Base-by-base conservation (phyloP, 2,329 filamentous ascomycete genomes). In the Calonectria leucothoes region DNA sequence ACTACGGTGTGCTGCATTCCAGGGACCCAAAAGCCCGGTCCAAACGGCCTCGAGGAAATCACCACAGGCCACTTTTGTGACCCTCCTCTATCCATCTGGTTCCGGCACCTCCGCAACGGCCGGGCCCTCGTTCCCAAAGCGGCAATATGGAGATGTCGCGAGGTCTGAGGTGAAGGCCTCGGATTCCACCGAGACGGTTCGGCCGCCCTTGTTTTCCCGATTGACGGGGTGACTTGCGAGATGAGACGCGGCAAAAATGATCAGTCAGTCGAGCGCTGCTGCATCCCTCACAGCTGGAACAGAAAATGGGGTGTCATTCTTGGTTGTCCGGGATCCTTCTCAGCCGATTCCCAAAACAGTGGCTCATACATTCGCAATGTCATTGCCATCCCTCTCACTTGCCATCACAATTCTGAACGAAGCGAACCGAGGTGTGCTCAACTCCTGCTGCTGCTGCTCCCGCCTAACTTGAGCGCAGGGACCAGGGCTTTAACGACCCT, bases 61-160 rank as follows among this genome's bases (percentile, higher is more conserved):
- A 64, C 59, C 48, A 71, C 69, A 59, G 61, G 66, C 69, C 49
- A 37, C 69, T 49, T 37, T 33, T n/a, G 51, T n/a, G n/a, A 29
- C n/a, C 52, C 52, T n/a, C 15, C 68, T 42, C 59, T 37, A 23
- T 48, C 65, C 31, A 23, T 48, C 17, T 33, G 35, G 37, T 52
- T 63, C 70, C 65, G 70, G 59, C 27, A 39, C 70, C 70, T 69
- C 70, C 70, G 65, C 70, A 72, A 72, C 65, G 70, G 65, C 57
- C 57, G 70, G 70, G 45, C 42, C 45, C 17, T 37, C 15, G 25
- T 33, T 65, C 70, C 70, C 14, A 49, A 72, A 57, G 45, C 55
- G 64, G 64, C n/a, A 71, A 64, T 67, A 27, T 35, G 59, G 55
- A 52, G 39, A 31, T 59, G 37, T 12, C n/a, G 35, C 23, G 23